Base-by-base conservation (phyloP, 331 rosid genomes). In the Malus hybrid region DNA sequence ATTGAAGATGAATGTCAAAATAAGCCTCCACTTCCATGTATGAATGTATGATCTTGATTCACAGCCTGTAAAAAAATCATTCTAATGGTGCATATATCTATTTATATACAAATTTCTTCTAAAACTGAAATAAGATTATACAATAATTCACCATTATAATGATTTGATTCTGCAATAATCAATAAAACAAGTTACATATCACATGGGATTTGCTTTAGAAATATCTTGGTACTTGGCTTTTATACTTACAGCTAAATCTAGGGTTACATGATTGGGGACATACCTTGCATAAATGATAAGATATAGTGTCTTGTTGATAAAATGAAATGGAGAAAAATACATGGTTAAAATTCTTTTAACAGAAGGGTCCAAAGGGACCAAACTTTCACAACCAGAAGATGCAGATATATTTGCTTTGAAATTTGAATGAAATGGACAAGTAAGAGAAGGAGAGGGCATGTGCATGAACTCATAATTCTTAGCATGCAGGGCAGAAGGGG, bases 391-490 rank as follows among this genome's bases (percentile, higher is more conserved):
- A 42, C 20, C 62, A 81, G 56, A 5, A 19, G 66, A 72, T 22
- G 34, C 10, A 50, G 57, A 72, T 29, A 48, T 67, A 71, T 70
- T 84, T 80, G 88, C 71, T 75, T 75, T 71, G 63, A 71, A 68
- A 70, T 76, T 75, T 68, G 48, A 71, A 68, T 72, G 86, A 80
- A 83, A 78, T 1, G 39, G 86, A 88, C 92, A 78, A 78, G 56
- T 33, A 71, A 66, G 50, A 46, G 56, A 72, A 48, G 39, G 74
- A 18, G 81, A 71, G 62, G 72, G 71, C 68, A 75, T 75, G 14
- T 56, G 60, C 83, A 46, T 76, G 88, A 87, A 78, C 83, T 88
- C 84, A 84, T 80, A 78, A 83, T 88, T 87, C 85, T 76, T 22
- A 79, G 84, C 88, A 90, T 19, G 57, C 48, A 70, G 4, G 30